These are phyloP conservation scores for Tuber magnatum DNA, from an alignment of 495 filamentous ascomycete genomes.

Conservation along the genomic window DNA sequence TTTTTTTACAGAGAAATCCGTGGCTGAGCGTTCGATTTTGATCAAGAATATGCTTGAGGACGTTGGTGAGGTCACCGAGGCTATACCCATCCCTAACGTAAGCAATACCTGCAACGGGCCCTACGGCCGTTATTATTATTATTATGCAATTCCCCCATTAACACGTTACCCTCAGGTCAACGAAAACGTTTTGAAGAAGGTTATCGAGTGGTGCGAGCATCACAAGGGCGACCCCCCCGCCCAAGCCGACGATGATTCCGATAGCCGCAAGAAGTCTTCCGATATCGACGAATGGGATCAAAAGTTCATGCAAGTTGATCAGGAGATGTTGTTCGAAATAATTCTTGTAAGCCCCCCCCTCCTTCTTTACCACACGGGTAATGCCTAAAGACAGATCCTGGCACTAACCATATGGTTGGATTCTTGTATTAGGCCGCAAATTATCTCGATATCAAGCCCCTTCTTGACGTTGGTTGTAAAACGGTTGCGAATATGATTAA, in stretches of 20 bases:
- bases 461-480: conserved; percentile 76
- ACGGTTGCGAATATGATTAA: conserved; percentile 84
- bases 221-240: conserved; percentile 79
- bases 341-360: conserved; percentile 63
- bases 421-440: conserved; percentile 53
- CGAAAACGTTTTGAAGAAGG: conserved; percentile 85
- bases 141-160: not conserved
- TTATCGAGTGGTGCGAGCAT: conserved; percentile 94
- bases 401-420: conserved; percentile 4
- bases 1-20: conserved; percentile 63
- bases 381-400: not conserved
- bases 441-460: conserved; percentile 74
- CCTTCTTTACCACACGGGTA: not conserved
- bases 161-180: conserved; percentile 58
- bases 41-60: conserved; percentile 99
- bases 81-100: conserved; percentile 84
- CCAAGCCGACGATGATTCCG: conserved; percentile 76
- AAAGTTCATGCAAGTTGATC: conserved; percentile 99
- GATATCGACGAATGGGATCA: conserved; percentile 99
- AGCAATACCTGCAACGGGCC: conserved; percentile 39
- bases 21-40: conserved; percentile 84
- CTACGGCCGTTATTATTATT: not conserved
- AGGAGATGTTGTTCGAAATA: conserved; percentile 99
- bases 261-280: conserved; percentile 92
- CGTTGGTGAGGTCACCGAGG: conserved; percentile 61